phyloP scores from a whole-genome alignment of 495 filamentous ascomycete genomes.

The Hyaloscypha finlandica region DNA sequence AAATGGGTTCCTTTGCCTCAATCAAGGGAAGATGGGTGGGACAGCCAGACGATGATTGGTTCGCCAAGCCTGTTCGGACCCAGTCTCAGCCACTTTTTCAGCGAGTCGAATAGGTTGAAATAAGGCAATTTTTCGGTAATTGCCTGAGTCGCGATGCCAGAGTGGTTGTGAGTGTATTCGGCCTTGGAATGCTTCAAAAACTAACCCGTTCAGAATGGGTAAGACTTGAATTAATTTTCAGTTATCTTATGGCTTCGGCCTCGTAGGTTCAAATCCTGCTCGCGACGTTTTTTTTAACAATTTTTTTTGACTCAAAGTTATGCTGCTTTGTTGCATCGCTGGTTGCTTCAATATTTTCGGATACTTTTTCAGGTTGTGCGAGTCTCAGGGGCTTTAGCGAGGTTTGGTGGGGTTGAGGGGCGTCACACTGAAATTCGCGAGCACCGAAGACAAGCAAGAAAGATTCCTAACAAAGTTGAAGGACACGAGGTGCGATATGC shows the following conservation, averaged over 20 bases:
- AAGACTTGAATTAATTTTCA: constrained; percentile 49
- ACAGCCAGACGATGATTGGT: neutral
- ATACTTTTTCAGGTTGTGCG: neutral
- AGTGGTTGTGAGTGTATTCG: no score
- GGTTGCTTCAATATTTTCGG: neutral
- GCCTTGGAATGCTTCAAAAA: no score
- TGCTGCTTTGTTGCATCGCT: neutral
- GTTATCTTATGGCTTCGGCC: constrained; percentile 52
- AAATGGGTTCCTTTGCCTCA: no score
- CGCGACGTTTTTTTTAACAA: constrained; percentile 12
- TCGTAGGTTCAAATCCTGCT: constrained; percentile 45
- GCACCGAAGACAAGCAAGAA: neutral
- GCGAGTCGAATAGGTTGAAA: neutral
- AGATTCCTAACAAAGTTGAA: neutral
- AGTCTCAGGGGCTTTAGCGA: neutral
- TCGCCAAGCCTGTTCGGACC: neutral
- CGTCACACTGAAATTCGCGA: neutral
- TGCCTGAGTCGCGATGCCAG: no score
- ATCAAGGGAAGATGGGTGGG: no score
- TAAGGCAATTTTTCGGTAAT: neutral
- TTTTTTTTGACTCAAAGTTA: constrained; percentile 9
- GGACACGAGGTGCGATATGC: no score
- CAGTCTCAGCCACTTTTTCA: neutral
- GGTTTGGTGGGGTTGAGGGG: neutral
- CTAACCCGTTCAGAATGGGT: constrained; percentile 38